These are phyloP conservation scores for Nannochloropsis granulata DNA, from an alignment of 108 stramenopile species.

Conservation along the genomic window DNA sequence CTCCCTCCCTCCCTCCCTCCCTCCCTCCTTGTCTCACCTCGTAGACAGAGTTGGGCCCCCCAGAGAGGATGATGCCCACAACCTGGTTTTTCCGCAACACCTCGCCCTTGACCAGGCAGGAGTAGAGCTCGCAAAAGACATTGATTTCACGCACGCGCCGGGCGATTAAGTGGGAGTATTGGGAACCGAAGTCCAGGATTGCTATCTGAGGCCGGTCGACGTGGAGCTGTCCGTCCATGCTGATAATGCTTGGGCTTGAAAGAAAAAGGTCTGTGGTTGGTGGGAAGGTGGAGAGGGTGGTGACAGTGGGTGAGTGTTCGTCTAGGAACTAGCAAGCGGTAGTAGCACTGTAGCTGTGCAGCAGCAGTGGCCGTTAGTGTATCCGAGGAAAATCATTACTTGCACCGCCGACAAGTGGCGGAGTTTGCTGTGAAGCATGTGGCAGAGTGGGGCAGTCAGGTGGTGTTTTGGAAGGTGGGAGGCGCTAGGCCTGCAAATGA, in stretches of 20 bases:
- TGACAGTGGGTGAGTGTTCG: background rate
- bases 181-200: slow-evolving; percentile 96
- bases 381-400: too few species aligned
- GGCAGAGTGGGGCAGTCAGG: too few species aligned
- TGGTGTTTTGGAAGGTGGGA: too few species aligned
- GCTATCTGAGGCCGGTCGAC: slow-evolving; percentile 56
- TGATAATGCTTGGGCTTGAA: too few species aligned
- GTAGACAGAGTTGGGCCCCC: slow-evolving; percentile 82
- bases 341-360: too few species aligned
- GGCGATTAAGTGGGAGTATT: slow-evolving; percentile 96
- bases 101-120: slow-evolving; percentile 69
- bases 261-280: too few species aligned
- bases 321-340: too few species aligned
- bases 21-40: slow-evolving; percentile 34
- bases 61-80: slow-evolving; percentile 78
- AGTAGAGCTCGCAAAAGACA: slow-evolving; percentile 91
- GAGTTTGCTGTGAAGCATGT: too few species aligned
- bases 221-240: background rate
- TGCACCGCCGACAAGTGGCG: too few species aligned
- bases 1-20: background rate
- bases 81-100: slow-evolving; percentile 46
- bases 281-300: background rate
- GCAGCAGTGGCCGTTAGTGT: too few species aligned
- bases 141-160: slow-evolving; percentile 74
- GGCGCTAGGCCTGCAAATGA: too few species aligned